Base-by-base conservation (phyloP, 23 red algal species). In the Gracilaria vermiculophylla region DNA sequence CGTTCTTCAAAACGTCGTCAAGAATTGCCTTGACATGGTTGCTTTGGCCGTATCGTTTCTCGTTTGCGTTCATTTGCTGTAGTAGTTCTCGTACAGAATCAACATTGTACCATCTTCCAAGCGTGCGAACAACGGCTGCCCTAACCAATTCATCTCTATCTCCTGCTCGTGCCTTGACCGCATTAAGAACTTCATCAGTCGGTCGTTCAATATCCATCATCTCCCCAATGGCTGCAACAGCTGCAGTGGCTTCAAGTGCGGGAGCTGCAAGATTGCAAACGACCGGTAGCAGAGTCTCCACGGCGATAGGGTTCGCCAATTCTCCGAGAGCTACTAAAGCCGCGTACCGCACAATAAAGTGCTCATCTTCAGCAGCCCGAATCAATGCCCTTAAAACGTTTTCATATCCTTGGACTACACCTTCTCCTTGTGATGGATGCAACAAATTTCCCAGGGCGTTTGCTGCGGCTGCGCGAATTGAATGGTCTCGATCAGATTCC, bases 261-360 rank as follows among this genome's bases (percentile, higher is more conserved):
- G 70, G 54, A 35, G 84, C 43, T 33, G 50, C 44, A 10, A 57
- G 41, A 64, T 88, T 56, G 40, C 54, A n/a, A 36, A 77, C 69
- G 39, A 88, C 53, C 20, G 35, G 23, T 16, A 88, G 17, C 72
- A 88, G 35, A 11, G 31, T 42, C 1, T 55, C 34, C 36, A 78
- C 5, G 12, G 52, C 84, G 24, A 20, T 29, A 5, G 53, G 44
- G 27, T 88, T 69, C 14, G 65, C 69, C 17, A 76, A 9, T 28
- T 88, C 69, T 57, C 84, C 84, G 40, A 88, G 44, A 20, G 84
- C 25, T 43, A 88, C 69, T 10, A 88, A 55, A 6, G 84, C 66
- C 14, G 70, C 49, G 50, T 88, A 88, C 10, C 70, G 66, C 5
- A 88, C 69, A 34, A 88, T 88, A 61, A 88, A 88, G 41, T 88